A percentile compares a stretch with the other conserved stretches of the same genome.
These are phyloP conservation scores for Malassezia dermatis DNA, from an alignment of 1,284 basidiomycete genomes.

Conservation along the genomic window DNA sequence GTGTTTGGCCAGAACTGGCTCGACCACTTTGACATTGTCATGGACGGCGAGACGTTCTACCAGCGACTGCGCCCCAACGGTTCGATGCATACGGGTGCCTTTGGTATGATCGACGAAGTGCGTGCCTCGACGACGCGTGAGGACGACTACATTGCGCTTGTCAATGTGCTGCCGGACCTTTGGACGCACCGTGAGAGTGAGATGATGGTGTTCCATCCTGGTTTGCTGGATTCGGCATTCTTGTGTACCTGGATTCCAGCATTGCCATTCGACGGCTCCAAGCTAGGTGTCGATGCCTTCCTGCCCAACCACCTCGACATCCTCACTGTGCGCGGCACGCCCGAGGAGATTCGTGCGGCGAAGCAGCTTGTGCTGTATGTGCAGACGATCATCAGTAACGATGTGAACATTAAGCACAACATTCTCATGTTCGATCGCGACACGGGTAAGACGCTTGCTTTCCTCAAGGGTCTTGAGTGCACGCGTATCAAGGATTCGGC, in stretches of 20 bases:
- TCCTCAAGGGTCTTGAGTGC: conserved; percentile 19
- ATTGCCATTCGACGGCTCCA: conserved; percentile 16
- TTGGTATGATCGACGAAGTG: conserved; percentile 19
- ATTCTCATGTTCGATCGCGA: conserved; percentile 19
- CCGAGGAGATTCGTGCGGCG: conserved; percentile 14
- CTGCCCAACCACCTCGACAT: conserved; percentile 17
- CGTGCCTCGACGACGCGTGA: conserved; percentile 17
- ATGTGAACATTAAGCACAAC: conserved; percentile 18
- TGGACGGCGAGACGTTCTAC: conserved; percentile 19
- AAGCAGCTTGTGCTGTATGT: conserved; percentile 12
- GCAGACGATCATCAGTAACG: conserved; percentile 12
- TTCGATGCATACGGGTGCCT: conserved; percentile 17
- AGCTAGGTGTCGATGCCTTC: conserved; percentile 18
- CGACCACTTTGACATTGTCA: conserved; percentile 19
- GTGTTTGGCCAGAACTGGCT: conserved; percentile 18
- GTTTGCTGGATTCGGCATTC: conserved; percentile 19
- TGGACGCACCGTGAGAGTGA: conserved; percentile 12
- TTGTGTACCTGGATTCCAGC: conserved; percentile 19
- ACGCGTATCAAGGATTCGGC: conserved; percentile 19
- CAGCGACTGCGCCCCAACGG: conserved; percentile 15
- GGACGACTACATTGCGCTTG: conserved; percentile 19
- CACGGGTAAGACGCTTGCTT: conserved; percentile 18
- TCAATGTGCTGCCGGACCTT: conserved; percentile 17
- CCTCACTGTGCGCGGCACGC: conserved; percentile 13
- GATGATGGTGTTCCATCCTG: conserved; percentile 18